Evolutionary conservation across 306 rosid genomes (phyloP).

Genomic region (Neltuma alba): DNA sequence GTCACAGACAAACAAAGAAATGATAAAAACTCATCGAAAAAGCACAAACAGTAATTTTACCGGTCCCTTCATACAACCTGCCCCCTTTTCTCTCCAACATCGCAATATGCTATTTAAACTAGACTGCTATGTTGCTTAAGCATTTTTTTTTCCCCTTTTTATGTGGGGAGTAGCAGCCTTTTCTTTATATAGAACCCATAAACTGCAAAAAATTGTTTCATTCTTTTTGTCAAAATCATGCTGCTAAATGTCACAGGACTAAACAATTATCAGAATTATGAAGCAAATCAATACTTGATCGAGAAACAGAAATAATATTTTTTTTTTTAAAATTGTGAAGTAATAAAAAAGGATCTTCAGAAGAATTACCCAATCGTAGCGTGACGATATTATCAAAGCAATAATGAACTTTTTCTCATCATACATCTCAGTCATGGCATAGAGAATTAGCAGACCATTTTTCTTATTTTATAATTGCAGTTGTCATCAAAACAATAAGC

Average conservation of each 20-base stretch:
- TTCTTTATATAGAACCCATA: not conserved
- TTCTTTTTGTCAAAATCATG: not conserved
- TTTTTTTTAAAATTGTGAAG: not conserved
- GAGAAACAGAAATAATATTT: too few species aligned
- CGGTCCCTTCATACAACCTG: not conserved
- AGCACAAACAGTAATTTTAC: not conserved
- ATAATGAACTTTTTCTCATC: not conserved
- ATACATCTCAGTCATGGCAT: too few species aligned
- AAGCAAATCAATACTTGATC: not conserved
- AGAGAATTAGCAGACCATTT: too few species aligned
- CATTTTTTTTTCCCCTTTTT: too few species aligned
- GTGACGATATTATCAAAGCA: not conserved
- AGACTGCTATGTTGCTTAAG: not conserved
- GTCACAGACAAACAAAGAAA: not conserved
- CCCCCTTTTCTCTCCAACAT: not conserved
- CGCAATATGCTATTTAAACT: not conserved
- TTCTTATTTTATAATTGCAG: too few species aligned
- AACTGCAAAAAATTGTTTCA: too few species aligned
- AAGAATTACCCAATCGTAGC: not conserved
- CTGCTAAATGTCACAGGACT: not conserved
- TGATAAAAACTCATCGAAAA: not conserved
- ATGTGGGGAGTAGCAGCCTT: too few species aligned
- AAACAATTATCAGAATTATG: not conserved
- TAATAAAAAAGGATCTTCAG: too few species aligned
- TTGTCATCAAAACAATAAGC: too few species aligned